Evolutionary conservation across 352 stramenopile genomes (phyloP).

Genomic region (Sclerospora graminicola): DNA sequence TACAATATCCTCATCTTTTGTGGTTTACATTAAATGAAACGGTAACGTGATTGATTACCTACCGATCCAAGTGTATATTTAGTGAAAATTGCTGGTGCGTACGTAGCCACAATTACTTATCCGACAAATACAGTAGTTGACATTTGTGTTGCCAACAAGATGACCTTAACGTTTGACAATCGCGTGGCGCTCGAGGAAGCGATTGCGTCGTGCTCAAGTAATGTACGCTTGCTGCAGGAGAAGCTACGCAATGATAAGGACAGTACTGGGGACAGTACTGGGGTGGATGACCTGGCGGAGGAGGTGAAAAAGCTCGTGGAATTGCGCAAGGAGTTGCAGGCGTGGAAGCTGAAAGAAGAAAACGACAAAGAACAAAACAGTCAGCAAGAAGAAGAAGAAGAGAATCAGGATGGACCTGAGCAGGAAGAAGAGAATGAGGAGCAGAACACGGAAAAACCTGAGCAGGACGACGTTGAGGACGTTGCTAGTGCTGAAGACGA

Average conservation of each 20-base stretch:
- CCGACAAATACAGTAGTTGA: no score
- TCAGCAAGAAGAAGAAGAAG: slow-evolving; percentile 14
- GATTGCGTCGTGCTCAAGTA: slow-evolving; percentile 41
- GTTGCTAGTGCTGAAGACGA: slow-evolving; percentile 7
- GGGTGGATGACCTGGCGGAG: slow-evolving; percentile 35
- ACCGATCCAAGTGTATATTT: background rate
- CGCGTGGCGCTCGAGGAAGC: slow-evolving; percentile 33
- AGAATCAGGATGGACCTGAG: background rate
- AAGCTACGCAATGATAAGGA: slow-evolving; percentile 31
- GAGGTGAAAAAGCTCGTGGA: slow-evolving; percentile 50
- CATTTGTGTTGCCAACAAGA: slow-evolving; percentile 3
- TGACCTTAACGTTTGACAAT: slow-evolving; percentile 35
- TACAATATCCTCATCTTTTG: background rate
- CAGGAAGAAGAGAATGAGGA: slow-evolving; percentile 3
- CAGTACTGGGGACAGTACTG: no score
- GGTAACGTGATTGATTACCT: background rate
- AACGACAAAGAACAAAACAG: slow-evolving; percentile 11
- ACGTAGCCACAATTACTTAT: no score
- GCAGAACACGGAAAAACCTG: background rate
- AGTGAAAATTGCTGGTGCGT: slow-evolving; percentile 9
- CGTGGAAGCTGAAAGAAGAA: slow-evolving; percentile 33
- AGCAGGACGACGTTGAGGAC: background rate
- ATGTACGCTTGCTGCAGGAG: slow-evolving; percentile 51
- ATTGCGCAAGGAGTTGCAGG: slow-evolving; percentile 62
- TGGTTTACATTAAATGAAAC: background rate